phyloP scores from a whole-genome alignment of 106 monocot species.

The Agapanthus africanus region DNA sequence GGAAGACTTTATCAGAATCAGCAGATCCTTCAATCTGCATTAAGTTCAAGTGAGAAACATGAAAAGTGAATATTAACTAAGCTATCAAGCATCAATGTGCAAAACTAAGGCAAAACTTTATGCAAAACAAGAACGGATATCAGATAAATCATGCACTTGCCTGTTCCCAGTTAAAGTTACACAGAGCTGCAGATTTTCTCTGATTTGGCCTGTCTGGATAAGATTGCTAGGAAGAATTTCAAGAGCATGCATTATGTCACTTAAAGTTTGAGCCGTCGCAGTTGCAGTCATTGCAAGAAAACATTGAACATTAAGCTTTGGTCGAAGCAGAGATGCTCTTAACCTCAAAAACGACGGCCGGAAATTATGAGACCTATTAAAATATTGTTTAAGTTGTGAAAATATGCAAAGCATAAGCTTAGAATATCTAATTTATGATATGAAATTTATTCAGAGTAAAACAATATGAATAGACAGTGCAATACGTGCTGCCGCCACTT shows the following conservation, averaged over 20 bases:
- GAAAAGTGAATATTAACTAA: not conserved
- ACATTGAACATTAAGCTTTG: conserved; percentile 56
- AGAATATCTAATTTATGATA: not conserved
- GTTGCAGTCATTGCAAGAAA: conserved; percentile 99
- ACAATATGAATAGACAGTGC: not conserved
- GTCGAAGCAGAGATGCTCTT: conserved; percentile 53
- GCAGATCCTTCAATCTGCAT: conserved; percentile 76
- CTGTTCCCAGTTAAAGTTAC: conserved; percentile 64
- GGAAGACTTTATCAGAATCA: conserved; percentile 63
- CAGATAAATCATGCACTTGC: conserved; percentile 18
- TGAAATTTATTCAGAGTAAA: not conserved
- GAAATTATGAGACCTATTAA: conserved; percentile 92
- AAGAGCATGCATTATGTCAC: conserved; percentile 60
- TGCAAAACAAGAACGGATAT: not conserved
- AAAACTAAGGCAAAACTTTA: not conserved
- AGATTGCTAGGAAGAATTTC: conserved; percentile 64
- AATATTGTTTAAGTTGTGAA: not conserved
- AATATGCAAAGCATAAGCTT: not conserved
- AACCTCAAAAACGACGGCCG: conserved; percentile 93
- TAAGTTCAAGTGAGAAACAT: not conserved
- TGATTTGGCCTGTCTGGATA: conserved; percentile 55
- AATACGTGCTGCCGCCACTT: not conserved
- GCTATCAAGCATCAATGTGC: not conserved
- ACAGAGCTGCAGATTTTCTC: conserved; percentile 76
- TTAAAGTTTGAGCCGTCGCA: conserved; percentile 69